Evolutionary conservation across 2,329 filamentous ascomycete genomes (phyloP), one percentile per base, ranked within the genome.

Genomic region (Seiridium unicorne): DNA sequence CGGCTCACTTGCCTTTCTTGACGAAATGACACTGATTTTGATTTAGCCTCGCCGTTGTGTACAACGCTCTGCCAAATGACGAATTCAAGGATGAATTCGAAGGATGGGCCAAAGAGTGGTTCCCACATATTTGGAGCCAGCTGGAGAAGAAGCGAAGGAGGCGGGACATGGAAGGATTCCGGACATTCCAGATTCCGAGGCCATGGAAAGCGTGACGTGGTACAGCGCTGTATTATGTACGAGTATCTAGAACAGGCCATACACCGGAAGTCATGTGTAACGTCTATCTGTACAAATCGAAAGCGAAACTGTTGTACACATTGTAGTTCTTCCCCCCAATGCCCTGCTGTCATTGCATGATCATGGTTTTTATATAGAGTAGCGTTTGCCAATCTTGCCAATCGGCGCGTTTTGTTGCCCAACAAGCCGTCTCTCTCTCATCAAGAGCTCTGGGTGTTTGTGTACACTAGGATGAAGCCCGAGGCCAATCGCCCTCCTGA

Each of bases 381-480:
- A 26, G 10, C 58, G 42, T 44, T 55, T 65, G 46, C 63, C 63
- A 26, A 58, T 46, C 40, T 36, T 57, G 40, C 54, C 54, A 1
- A 32, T 57, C 13, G 55, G 26, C 32, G 32, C 11, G 31, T 18
- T 51, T 34, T 58, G 55, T 7, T 7, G n/a, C 3, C n/a, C 46
- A 4, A 9, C 26, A 10, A 35, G 3, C 13, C 46, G 44, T 9
- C 18, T n/a, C 44, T 58, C 44, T 26, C 55, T 44, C 46, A 26
- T 49, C 65, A 97, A 74, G 60, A 96, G 81, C 74, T 96, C 91
- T 3, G 95, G 95, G 77, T 99, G 95, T 65, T 82, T 81, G 79
- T 99, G 91, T 59, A 96, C 89, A 73, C 89, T 96, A 32, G 95
- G 95, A 84, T 98, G 93, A 62, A 98, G 80, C 13, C 95, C 95